phyloP scores from a whole-genome alignment of 116 monocot species.

The Posidonia oceanica region DNA sequence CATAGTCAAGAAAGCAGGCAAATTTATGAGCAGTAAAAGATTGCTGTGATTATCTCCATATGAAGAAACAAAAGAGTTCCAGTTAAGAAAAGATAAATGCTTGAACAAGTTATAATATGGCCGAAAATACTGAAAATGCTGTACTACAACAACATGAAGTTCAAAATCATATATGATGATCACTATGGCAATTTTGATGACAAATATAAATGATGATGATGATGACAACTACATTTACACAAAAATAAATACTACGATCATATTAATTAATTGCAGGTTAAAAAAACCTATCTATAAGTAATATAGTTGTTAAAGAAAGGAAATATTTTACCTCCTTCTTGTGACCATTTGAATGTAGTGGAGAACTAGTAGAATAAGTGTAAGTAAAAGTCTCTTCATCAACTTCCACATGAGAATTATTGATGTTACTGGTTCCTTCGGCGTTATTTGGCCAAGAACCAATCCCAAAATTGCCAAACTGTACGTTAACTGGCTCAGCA shows the following conservation, averaged over 20 bases:
- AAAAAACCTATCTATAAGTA: neutral
- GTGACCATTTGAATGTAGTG: neutral
- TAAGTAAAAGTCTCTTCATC: slow-evolving; percentile 5
- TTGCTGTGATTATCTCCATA: no score
- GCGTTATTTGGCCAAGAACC: slow-evolving; percentile 37
- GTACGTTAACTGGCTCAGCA: slow-evolving; percentile 37
- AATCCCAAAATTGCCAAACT: slow-evolving; percentile 48
- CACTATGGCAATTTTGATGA: no score
- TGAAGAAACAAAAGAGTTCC: no score
- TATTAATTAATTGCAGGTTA: neutral
- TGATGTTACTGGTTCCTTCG: slow-evolving; percentile 23
- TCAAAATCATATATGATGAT: no score
- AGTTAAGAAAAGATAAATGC: no score
- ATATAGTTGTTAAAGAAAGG: neutral
- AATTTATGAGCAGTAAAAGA: no score
- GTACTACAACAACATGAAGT: no score
- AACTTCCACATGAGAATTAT: neutral
- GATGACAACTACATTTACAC: no score
- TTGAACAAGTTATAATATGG: no score
- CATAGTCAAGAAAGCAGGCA: no score
- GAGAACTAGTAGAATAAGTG: slow-evolving; percentile 4
- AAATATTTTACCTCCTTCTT: slow-evolving; percentile 11
- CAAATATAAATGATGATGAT: no score
- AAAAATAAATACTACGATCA: neutral
- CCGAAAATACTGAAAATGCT: no score